Conservation (phyloP, 805 yeast genomes). For the Candida krabiensis region DNA sequence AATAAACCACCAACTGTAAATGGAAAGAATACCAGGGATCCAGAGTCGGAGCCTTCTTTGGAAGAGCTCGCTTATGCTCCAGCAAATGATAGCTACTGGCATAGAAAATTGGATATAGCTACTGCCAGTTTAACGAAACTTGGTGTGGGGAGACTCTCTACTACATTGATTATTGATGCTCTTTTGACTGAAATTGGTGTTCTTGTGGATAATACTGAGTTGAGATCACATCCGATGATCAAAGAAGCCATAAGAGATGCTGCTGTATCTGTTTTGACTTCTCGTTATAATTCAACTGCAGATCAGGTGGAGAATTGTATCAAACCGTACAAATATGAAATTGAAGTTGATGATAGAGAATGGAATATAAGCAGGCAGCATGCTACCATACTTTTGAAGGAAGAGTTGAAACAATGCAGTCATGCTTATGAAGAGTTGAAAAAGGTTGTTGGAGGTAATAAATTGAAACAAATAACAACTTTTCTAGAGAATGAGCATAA, state of each 20-base stretch:
- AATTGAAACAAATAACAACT: slow-evolving; percentile 77
- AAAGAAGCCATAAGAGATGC: slow-evolving; percentile 80
- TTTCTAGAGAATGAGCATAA: slow-evolving; percentile 55
- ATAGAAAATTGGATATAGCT: slow-evolving; percentile 77
- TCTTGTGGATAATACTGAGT: slow-evolving; percentile 69
- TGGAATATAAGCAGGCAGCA: slow-evolving; percentile 85
- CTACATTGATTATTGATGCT: slow-evolving; percentile 78
- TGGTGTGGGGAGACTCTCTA: slow-evolving; percentile 91
- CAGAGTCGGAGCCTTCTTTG: slow-evolving; percentile 44
- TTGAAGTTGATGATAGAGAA: slow-evolving; percentile 93
- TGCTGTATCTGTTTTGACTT: slow-evolving; percentile 72
- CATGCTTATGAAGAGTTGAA: slow-evolving; percentile 58
- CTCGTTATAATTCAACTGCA: slow-evolving; percentile 85
- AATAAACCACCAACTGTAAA: slow-evolving; percentile 51
- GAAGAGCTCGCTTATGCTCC: slow-evolving; percentile 55
- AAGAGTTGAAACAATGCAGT: slow-evolving; percentile 83
- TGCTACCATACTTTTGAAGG: slow-evolving; percentile 68
- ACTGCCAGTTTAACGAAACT: slow-evolving; percentile 83
- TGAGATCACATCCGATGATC: slow-evolving; percentile 85
- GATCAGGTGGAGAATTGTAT: slow-evolving; percentile 99
- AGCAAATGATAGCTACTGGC: slow-evolving; percentile 82
- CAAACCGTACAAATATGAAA: slow-evolving; percentile 96
- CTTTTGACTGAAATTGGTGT: slow-evolving; percentile 74
- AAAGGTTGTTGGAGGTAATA: slow-evolving; percentile 77
- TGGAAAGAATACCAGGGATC: slow-evolving; percentile 11